Evolutionary conservation across 257 asterid genomes (phyloP), one percentile per base, ranked within the genome.

Genomic region (Apocynum venetum): DNA sequence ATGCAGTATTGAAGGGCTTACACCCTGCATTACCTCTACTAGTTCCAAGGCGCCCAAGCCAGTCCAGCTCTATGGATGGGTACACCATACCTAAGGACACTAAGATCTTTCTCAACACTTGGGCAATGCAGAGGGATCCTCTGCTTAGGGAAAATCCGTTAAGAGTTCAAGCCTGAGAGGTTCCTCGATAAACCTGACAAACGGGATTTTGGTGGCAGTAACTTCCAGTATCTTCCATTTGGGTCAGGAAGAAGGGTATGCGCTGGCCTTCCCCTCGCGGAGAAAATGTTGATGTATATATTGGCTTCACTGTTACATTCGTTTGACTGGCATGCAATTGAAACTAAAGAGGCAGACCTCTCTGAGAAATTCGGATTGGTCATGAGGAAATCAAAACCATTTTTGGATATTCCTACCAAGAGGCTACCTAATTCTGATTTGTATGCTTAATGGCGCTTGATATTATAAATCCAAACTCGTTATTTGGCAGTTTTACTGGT

Each of bases 161-260:
- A 25, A 46, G 77, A 63, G 5, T 86, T 86, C 31, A 57, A 51
- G 4, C 89, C 87, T 6, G 87, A 86, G 10, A 72, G 89, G 57
- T 86, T 83, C 67, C 56, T 83, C 74, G 56, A 71, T 8, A 13
- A 8, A 49, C 14, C 53, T 7, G 74, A 73, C 1, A 71, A 70
- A 10, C 66, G 82, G 14, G 87, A 86, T 20, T 83, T 84, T n/a
- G 82, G 82, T 56, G 92, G 95, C 8, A 89, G 87, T 68, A 88
- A 90, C 61, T 86, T 84, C 56, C 81, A 76, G 3, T 89, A 87
- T 57, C 77, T 91, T 48, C 96, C 96, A 0, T 89, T 91, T 43
- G 96, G 96, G 10, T 86, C 89, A 17, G 90, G 67, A 25, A 60
- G 89, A 48, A 82, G 89, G 81, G 25, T 82, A 1, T 88, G 89